Base-by-base conservation (phyloP, 2,329 filamentous ascomycete genomes). In the Mariannaea sp. region DNA sequence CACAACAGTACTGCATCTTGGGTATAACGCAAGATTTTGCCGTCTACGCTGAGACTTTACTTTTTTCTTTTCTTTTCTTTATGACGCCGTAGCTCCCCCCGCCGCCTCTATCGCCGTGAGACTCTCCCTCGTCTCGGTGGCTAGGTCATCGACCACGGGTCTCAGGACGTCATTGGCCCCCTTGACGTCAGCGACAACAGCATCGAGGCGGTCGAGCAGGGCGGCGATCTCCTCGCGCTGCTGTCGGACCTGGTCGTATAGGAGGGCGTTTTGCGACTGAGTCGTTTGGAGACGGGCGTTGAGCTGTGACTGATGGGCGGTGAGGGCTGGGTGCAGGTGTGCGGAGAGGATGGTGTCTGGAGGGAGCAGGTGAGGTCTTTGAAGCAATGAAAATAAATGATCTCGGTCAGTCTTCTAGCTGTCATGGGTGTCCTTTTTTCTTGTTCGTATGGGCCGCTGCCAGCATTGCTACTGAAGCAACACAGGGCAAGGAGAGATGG, bases 171-270 rank as follows among this genome's bases (percentile, higher is more conserved):
- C 73, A 55, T 78, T 81, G 2, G 83, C 83, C 4, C 73, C 75
- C 49, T 77, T 76, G 30, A 86, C 73, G 65, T 87, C 84, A 35
- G 72, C 75, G 24, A 84, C 74, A 6, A 77, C 74, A 22, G 70
- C 72, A 63, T 85, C 82, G 10, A 85, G 73, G 10, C 71, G 68
- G 2, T 61, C 70, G 17, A 85, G 69, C 33, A 87, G 70, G 16
- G 67, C 69, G 48, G 77, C 78, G 29, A 84, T 79, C 70, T 86
- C 83, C 2, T 70, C 71, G 55, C 81, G 76, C 73, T 87, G 84
- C 33, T 66, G 70, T 44, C 71, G 69, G 10, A 87, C 73, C 48
- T 78, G 76, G 36, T 76, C 75, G 53, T 77, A 80, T 14, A 86
- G 70, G 5, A 70, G 73, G 12, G 79, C 78, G 65, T 87, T 87